Conservation (phyloP, 2,329 filamentous ascomycete genomes). For the Capronia epimyces region DNA sequence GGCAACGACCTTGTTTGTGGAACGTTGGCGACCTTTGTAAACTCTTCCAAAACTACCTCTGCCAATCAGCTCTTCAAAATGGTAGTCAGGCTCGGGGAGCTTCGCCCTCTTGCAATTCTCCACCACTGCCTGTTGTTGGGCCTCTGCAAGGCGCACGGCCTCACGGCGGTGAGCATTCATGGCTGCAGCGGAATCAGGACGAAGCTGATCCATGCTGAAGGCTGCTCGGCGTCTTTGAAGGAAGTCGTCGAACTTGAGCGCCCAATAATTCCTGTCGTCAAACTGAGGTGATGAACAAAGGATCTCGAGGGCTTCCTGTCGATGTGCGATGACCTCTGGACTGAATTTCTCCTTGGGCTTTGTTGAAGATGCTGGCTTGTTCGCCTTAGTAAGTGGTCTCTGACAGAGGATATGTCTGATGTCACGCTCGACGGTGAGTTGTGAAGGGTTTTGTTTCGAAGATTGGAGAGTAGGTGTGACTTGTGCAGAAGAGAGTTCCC, state of each 20-base stretch:
- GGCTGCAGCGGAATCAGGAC: slow-evolving; percentile 30
- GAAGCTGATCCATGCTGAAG: slow-evolving; percentile 23
- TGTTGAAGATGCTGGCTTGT: not conserved
- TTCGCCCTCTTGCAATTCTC: slow-evolving; percentile 45
- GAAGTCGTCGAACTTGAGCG: slow-evolving; percentile 2
- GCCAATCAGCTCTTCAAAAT: slow-evolving; percentile 48
- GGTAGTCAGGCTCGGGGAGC: slow-evolving; percentile 42
- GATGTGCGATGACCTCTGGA: slow-evolving; percentile 7
- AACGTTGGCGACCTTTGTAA: slow-evolving; percentile 44
- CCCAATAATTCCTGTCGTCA: slow-evolving; percentile 7
- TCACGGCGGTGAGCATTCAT: slow-evolving; percentile 47
- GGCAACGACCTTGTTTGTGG: slow-evolving; percentile 42
- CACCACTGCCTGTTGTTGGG: slow-evolving; percentile 42
- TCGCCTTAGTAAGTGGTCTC: not conserved
- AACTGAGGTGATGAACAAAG: slow-evolving; percentile 11
- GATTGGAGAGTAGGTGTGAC: not conserved
- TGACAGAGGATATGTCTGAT: not conserved
- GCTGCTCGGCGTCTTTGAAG: slow-evolving; percentile 34
- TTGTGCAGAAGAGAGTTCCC: not conserved
- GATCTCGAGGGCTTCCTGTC: slow-evolving; percentile 5
- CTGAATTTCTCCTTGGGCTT: slow-evolving; percentile 2
- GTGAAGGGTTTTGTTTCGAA: not conserved
- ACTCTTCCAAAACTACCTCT: slow-evolving; percentile 50
- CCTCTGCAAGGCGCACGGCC: slow-evolving; percentile 43
- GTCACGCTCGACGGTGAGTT: not conserved